phyloP scores from a whole-genome alignment of 2,329 filamentous ascomycete genomes.

The Phyllachora maydis region DNA sequence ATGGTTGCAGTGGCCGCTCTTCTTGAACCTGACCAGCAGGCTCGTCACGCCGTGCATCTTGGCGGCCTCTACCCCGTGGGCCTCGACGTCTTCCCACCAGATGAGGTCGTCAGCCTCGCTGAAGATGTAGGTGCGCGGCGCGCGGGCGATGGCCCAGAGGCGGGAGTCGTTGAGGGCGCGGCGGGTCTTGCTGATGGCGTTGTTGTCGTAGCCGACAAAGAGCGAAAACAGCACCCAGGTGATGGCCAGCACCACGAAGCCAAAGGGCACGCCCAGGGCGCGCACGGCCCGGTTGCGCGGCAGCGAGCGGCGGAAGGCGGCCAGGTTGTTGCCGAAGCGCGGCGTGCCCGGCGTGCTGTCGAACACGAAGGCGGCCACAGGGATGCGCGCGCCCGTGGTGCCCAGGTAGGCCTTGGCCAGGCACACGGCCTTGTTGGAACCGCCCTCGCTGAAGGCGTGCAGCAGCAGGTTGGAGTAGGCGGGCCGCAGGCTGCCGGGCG shows the following conservation, averaged over 20 bases:
- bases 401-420: slow-evolving; percentile 15
- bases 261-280: slow-evolving; percentile 3
- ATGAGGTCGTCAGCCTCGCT: slow-evolving; percentile 7
- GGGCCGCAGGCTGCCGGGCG: slow-evolving; percentile 12
- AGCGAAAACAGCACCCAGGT: slow-evolving; percentile 3
- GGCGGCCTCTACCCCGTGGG: slow-evolving; percentile 4
- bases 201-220: slow-evolving; percentile 4
- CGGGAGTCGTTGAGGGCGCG: slow-evolving; percentile 5
- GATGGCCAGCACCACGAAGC: slow-evolving; percentile 3
- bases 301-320: slow-evolving; percentile 4
- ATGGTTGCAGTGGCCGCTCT: slow-evolving; percentile 7
- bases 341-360: slow-evolving; percentile 21
- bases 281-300: slow-evolving; percentile 2
- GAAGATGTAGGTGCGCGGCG: slow-evolving; percentile 7
- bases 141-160: slow-evolving; percentile 3
- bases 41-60: slow-evolving; percentile 3
- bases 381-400: slow-evolving; percentile 12
- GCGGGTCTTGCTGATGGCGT: slow-evolving; percentile 5
- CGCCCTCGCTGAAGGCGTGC: slow-evolving; percentile 29
- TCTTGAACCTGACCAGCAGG: slow-evolving; percentile 6
- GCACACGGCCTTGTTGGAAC: slow-evolving; percentile 15
- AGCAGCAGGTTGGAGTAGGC: slow-evolving; percentile 11
- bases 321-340: slow-evolving; percentile 6
- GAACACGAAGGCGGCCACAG: slow-evolving; percentile 16
- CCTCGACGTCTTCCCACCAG: slow-evolving; percentile 7